These are phyloP conservation scores for Conticribra weissflogii DNA, from an alignment of 108 stramenopile species.

Conservation along the genomic window DNA sequence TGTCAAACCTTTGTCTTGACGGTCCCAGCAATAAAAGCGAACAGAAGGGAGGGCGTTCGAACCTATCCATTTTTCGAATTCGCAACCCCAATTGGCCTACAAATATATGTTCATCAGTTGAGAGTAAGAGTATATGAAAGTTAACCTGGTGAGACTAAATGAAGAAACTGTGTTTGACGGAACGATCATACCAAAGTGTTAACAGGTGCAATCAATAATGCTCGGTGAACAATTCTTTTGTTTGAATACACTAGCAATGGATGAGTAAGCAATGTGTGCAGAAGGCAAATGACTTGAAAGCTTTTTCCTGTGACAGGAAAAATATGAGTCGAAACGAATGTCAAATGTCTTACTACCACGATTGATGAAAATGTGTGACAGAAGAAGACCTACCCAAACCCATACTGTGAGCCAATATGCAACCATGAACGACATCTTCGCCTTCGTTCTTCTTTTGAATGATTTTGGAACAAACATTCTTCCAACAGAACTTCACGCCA, in stretches of 20 bases:
- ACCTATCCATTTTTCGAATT: constrained; percentile 75
- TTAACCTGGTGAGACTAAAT: not conserved
- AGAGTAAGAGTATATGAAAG: not conserved
- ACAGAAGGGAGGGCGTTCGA: constrained; percentile 26
- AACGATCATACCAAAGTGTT: constrained; percentile 11
- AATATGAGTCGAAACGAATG: no score
- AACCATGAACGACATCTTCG: constrained; percentile 53
- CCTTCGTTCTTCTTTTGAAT: constrained; percentile 8
- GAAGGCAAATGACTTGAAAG: constrained; percentile 50
- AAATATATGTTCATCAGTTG: no score
- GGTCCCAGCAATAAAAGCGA: constrained; percentile 29
- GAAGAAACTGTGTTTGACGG: no score
- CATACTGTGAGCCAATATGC: constrained; percentile 81
- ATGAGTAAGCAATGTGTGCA: constrained; percentile 66
- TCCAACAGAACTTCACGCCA: constrained; percentile 74
- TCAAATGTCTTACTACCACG: no score
- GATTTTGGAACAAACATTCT: constrained; percentile 63
- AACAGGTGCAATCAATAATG: constrained; percentile 68
- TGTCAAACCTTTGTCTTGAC: constrained; percentile 12
- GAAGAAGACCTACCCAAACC: constrained; percentile 51
- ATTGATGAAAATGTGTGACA: constrained; percentile 5
- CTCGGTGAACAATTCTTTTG: constrained; percentile 43
- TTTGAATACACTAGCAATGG: constrained; percentile 35
- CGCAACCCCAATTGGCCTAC: constrained; percentile 68
- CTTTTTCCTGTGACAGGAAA: constrained; percentile 47